Percentiles rank a stretch among this genome's conserved stretches.
Conservation (phyloP, 345 rosid species). For the Eutrema yunnanense region DNA sequence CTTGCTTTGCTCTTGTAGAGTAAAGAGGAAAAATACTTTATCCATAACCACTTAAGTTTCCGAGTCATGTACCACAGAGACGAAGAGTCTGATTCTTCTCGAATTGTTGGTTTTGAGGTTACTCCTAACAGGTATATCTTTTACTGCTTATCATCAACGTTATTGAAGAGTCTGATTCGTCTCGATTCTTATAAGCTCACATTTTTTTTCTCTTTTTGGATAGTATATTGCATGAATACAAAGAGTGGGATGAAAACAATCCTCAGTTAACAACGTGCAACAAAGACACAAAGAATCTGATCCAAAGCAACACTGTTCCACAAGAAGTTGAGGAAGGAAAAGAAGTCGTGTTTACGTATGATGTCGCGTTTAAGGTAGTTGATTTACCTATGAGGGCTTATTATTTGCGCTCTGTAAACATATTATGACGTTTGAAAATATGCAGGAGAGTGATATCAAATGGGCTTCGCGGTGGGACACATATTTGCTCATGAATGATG, state of each 20-base stretch:
- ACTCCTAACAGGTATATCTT: slow-evolving; percentile 65
- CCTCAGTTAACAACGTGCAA: slow-evolving; percentile 87
- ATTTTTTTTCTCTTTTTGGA: neutral
- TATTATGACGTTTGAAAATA: neutral
- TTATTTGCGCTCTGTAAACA: neutral
- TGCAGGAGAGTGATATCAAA: slow-evolving; percentile 83
- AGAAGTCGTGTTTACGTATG: slow-evolving; percentile 81
- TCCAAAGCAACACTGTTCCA: slow-evolving; percentile 77
- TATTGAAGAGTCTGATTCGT: neutral
- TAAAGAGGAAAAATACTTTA: slow-evolving; percentile 85
- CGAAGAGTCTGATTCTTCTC: slow-evolving; percentile 63
- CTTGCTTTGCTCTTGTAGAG: slow-evolving; percentile 45
- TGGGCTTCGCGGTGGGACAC: slow-evolving; percentile 99
- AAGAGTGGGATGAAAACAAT: slow-evolving; percentile 78
- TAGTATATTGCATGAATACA: slow-evolving; percentile 89
- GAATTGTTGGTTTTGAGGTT: slow-evolving; percentile 97
- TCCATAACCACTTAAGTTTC: slow-evolving; percentile 87
- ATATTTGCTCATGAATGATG: slow-evolving; percentile 88
- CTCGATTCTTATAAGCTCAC: neutral
- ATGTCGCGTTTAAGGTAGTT: slow-evolving; percentile 80
- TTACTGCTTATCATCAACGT: neutral
- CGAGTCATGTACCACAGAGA: slow-evolving; percentile 92
- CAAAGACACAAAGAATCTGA: slow-evolving; percentile 73
- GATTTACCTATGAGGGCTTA: neutral
- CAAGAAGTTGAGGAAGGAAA: slow-evolving; percentile 69